Evolutionary conservation across 139 green algal species (phyloP).

Genomic region (Parachlorella kessleri): DNA sequence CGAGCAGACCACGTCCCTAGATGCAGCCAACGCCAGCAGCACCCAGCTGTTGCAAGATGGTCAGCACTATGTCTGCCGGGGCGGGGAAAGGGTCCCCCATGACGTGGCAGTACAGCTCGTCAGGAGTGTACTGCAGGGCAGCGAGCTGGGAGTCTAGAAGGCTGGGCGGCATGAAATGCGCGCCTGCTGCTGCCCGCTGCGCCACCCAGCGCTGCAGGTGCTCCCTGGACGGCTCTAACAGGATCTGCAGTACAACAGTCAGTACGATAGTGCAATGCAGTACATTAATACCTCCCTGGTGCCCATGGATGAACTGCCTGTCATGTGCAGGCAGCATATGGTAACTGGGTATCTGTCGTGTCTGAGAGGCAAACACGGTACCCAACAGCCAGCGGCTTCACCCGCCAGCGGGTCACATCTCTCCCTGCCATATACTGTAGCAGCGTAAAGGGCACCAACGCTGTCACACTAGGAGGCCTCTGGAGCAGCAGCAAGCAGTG

Average conservation of each 20-base stretch:
- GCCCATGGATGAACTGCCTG: background rate
- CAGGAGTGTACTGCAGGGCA: slow-evolving; percentile 9
- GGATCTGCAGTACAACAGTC: too few species aligned
- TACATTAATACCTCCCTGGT: background rate
- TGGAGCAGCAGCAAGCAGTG: background rate
- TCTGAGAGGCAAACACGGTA: background rate
- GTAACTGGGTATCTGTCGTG: too few species aligned
- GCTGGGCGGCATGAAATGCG: slow-evolving; percentile 43
- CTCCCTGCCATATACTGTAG: too few species aligned
- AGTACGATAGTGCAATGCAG: too few species aligned
- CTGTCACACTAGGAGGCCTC: background rate
- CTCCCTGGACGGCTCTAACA: slow-evolving; percentile 26
- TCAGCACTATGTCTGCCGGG: too few species aligned
- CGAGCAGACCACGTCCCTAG: too few species aligned
- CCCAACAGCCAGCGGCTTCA: background rate
- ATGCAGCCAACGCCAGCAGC: too few species aligned
- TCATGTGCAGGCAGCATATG: background rate
- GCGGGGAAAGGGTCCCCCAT: too few species aligned
- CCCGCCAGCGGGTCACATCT: too few species aligned
- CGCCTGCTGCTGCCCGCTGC: slow-evolving; percentile 1
- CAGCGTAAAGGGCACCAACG: background rate
- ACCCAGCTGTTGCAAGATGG: too few species aligned
- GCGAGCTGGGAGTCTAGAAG: slow-evolving; percentile 44
- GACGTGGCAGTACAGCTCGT: slow-evolving; percentile 9
- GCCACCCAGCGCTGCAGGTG: slow-evolving; percentile 21